Base-by-base conservation (phyloP, 345 rosid genomes). In the Brassica nigra region DNA sequence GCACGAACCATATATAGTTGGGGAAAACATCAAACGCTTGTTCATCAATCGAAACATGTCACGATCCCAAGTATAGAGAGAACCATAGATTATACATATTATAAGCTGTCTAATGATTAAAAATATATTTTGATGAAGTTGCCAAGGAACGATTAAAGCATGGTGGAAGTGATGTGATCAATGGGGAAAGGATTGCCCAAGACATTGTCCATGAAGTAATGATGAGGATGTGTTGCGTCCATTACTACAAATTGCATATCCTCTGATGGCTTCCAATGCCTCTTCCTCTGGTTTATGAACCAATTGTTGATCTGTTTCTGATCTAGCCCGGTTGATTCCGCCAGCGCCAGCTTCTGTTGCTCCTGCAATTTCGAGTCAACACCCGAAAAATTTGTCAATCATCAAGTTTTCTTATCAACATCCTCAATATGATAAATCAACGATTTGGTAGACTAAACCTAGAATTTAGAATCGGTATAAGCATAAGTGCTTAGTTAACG, bases 261-360 rank as follows among this genome's bases (percentile, higher is more conserved):
- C 78, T 95, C 99, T 0, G 95, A 85, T 0, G 99, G 99, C 81
- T 91, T 95, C 99, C 99, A 95, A 82, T 93, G 99, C 12, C 99
- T 82, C 79, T 93, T 95, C 85, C 98, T 90, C 76, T 95, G 99
- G 77, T 95, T 95, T 64, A 95, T 95, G 86, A 95, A 95, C 99
- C 99, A 95, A 83, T 95, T 95, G 88, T 93, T 95, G 68, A 93
- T 95, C 74, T 95, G 99, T 86, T 95, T 95, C 86, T 88, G 95
- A 82, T 95, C 99, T 58, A 95, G 81, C 1, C 99, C 97, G 0
- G 99, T 93, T 0, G 99, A 85, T 61, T 93, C 97, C 0, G 98
- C 99, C 0, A 95, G 79, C 0, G 94, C 97, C 12, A 90, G 83
- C 89, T 95, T 95, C 78, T 95, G 99, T 0, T 97, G 86, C 79